Base-by-base conservation (phyloP, 2,329 filamentous ascomycete genomes). In the Claviceps monticola region DNA sequence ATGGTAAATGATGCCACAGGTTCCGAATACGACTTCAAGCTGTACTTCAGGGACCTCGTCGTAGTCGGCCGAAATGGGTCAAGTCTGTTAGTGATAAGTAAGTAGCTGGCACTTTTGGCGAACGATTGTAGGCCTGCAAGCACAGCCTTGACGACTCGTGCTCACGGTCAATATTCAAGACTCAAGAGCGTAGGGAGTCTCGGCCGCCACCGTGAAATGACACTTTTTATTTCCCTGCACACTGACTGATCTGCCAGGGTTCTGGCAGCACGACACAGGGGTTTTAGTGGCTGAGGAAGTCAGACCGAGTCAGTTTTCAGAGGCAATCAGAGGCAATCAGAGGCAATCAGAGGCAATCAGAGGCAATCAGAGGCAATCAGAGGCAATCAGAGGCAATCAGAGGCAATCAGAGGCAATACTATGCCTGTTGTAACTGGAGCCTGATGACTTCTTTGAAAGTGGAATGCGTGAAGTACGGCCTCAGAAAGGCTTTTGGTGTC, bases 81-180 rank as follows among this genome's bases (percentile, higher is more conserved):
- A 11, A 34, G 29, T 34, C 9, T 11, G 9, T 34, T 34, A 34
- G 29, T 34, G 29, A 34, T 34, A 34, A 34, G 29, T 34, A 34
- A 34, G 29, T 34, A 34, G 29, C 38, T 43, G 51, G 47, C 42
- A 43, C 34, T 45, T 43, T 47, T 51, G 26, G 41, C 44, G 45
- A 43, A 55, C 57, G 62, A 64, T 34, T 0, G 9, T 34, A 34
- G 29, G 64, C 61, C 66, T 66, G 63, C 66, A 62, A 65, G 64
- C 58, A 65, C 64, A 56, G 61, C 57, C 56, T 62, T 64, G 60
- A 65, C 58, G 64, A 59, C 58, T 59, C 62, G 60, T 67, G 64
- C 69, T 45, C 23, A 26, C 23, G 63, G 61, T 69, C 68, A 66
- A 59, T 60, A 71, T 67, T 70, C 68, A 61, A 60, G 68, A 71